Conservation (phyloP, 2,329 filamentous ascomycete species). For the Hymenoscyphus occultus region DNA sequence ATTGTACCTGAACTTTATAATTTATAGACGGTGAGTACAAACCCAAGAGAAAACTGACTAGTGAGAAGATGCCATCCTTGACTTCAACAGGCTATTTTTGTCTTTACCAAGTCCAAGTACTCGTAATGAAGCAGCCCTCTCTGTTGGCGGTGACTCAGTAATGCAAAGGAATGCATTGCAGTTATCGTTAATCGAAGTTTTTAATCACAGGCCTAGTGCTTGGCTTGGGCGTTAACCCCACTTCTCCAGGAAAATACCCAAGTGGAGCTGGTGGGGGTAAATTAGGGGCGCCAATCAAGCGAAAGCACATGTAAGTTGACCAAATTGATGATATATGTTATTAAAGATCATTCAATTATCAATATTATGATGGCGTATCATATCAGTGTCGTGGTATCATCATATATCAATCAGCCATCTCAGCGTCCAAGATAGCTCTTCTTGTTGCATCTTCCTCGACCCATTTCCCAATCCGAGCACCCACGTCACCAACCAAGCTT, state of each 20-base stretch:
- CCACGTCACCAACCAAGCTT: conserved; percentile 71
- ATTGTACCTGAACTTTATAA: too few relatives aligned
- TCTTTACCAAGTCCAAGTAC: too few relatives aligned
- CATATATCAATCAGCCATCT: conserved; percentile 10
- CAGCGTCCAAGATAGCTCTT: conserved; percentile 24
- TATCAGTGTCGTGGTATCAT: conserved; percentile 10
- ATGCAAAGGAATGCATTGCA: neutral
- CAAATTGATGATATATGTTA: neutral
- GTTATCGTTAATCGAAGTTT: neutral
- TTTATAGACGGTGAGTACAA: too few relatives aligned
- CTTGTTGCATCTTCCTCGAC: conserved; percentile 55
- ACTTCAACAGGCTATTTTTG: too few relatives aligned
- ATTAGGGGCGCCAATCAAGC: neutral
- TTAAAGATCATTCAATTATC: neutral
- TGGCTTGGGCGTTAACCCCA: neutral
- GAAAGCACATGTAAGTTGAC: neutral
- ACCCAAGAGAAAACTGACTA: too few relatives aligned
- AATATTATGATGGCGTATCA: conserved; percentile 1
- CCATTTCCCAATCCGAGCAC: conserved; percentile 65
- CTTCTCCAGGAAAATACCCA: neutral
- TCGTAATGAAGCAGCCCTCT: neutral
- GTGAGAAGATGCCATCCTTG: too few relatives aligned
- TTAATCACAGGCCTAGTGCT: neutral
- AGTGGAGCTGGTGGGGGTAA: neutral
- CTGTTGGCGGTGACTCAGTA: neutral